A percentile compares a stretch with the other conserved stretches of the same genome.
phyloP scores from a whole-genome alignment of 352 stramenopile genomes.

The Albugo laibachii region DNA sequence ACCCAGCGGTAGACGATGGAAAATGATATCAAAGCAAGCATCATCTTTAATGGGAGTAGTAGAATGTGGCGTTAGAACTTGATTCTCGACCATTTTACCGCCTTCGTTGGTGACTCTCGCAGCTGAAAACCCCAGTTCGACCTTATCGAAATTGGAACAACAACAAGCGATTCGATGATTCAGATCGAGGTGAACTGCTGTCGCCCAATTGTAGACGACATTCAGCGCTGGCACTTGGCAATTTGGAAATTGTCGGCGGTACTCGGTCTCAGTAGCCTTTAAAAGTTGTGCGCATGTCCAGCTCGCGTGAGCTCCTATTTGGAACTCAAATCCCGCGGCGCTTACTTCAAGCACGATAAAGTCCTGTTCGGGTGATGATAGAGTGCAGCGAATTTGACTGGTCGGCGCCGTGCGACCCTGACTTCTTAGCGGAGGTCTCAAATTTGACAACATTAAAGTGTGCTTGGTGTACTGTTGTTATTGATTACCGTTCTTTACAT shows the following conservation, averaged over 20 bases:
- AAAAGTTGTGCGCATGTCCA: slow-evolving; percentile 55
- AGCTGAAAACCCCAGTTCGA: slow-evolving; percentile 32
- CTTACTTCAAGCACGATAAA: slow-evolving; percentile 20
- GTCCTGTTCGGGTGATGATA: too few relatives aligned
- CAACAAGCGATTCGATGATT: slow-evolving; percentile 24
- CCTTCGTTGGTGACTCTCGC: slow-evolving; percentile 4
- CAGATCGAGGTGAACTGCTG: slow-evolving; percentile 26
- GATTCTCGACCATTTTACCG: slow-evolving; percentile 2
- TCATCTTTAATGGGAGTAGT: background rate
- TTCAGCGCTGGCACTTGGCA: slow-evolving; percentile 62
- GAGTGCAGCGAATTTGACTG: background rate
- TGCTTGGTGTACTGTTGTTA: too few relatives aligned
- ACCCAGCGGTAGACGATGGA: slow-evolving; percentile 66
- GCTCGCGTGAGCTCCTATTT: slow-evolving; percentile 26
- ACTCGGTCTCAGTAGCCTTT: slow-evolving; percentile 35
- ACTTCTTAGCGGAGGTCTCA: background rate
- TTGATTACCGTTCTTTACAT: too few relatives aligned
- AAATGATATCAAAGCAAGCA: slow-evolving; percentile 43
- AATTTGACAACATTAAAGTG: too few relatives aligned
- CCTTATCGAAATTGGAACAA: slow-evolving; percentile 31
- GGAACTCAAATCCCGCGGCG: slow-evolving; percentile 31
- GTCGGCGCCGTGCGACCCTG: background rate
- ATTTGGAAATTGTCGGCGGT: slow-evolving; percentile 26
- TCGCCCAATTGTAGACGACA: slow-evolving; percentile 39
- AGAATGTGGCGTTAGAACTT: slow-evolving; percentile 4